A percentile compares a stretch with the other conserved stretches of the same genome.
These are phyloP conservation scores for Metschnikowia orientalis DNA, from an alignment of 805 yeast genomes.

Conservation along the genomic window DNA sequence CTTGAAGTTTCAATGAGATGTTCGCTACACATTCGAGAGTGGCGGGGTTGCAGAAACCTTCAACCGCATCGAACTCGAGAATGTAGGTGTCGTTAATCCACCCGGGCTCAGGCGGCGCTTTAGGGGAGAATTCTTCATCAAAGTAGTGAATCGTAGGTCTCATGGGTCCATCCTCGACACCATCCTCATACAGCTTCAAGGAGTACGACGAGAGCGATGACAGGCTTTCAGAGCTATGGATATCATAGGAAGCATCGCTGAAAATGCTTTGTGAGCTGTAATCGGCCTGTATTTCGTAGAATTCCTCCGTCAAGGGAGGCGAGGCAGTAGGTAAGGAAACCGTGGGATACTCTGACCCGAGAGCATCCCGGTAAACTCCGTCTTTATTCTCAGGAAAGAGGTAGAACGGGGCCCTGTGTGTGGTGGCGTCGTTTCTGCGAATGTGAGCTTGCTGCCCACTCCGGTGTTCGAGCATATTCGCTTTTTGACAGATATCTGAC, in stretches of 20 bases:
- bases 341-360: conserved; percentile 54
- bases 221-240: conserved; percentile 1
- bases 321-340: conserved; percentile 61
- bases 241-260: background rate
- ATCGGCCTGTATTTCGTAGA: conserved; percentile 2
- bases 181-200: conserved; percentile 13
- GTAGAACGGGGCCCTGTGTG: conserved; percentile 72
- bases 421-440: conserved; percentile 72
- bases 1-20: conserved; percentile 31
- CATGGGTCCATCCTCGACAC: conserved; percentile 8
- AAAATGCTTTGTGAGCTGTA: too few relatives aligned
- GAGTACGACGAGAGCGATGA: conserved; percentile 14
- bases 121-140: conserved; percentile 31
- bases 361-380: conserved; percentile 42
- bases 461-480: conserved; percentile 43
- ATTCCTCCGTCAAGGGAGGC: conserved; percentile 48
- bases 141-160: conserved; percentile 26
- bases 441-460: conserved; percentile 62
- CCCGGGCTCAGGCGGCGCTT: conserved; percentile 28
- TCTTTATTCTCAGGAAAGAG: conserved; percentile 49
- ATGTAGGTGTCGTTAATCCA: conserved; percentile 54
- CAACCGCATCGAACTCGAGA: conserved; percentile 49
- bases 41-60: conserved; percentile 44
- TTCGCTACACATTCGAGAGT: conserved; percentile 37
- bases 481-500: conserved; percentile 56